Evolutionary conservation across 2,329 filamentous ascomycete genomes (phyloP).

Genomic region (Aspergillus flavus): DNA sequence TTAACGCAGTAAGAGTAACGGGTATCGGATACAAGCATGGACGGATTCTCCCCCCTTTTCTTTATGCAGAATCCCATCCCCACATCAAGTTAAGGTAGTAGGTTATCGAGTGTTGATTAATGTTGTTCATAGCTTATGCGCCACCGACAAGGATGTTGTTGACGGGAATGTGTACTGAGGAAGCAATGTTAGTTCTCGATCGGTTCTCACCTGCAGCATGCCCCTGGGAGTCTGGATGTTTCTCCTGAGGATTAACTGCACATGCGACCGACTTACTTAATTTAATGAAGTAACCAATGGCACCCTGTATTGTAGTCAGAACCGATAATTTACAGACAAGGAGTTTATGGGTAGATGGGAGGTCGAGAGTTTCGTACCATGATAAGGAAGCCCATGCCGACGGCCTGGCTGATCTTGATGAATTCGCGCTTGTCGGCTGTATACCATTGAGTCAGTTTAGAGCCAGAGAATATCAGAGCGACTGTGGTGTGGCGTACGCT

Average conservation of each 20-base stretch:
- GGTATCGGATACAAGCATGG: conserved; percentile 6
- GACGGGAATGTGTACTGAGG: conserved; percentile 52
- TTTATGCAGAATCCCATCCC: neutral
- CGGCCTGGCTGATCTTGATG: conserved; percentile 63
- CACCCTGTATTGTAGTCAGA: conserved; percentile 13
- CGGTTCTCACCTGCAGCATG: neutral
- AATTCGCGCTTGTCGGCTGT: conserved; percentile 62
- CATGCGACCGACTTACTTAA: conserved; percentile 50
- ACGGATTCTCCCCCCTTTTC: neutral
- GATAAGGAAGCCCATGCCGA: conserved; percentile 62
- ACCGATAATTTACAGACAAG: neutral
- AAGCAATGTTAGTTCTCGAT: conserved; percentile 17
- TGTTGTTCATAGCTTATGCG: conserved; percentile 31
- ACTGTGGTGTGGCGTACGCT: conserved; percentile 21
- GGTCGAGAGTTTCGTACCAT: conserved; percentile 41
- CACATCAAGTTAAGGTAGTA: neutral
- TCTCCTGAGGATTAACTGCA: neutral
- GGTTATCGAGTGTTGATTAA: neutral
- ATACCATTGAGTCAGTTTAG: conserved; percentile 12
- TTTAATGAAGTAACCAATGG: conserved; percentile 63
- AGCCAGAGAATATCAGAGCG: neutral
- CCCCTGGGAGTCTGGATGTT: neutral
- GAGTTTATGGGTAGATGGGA: neutral
- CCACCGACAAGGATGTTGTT: conserved; percentile 55
- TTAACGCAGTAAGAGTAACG: conserved; percentile 4